These are phyloP conservation scores for Herpomyces periplanetae DNA, from an alignment of 2,329 filamentous ascomycete species.

Conservation along the genomic window DNA sequence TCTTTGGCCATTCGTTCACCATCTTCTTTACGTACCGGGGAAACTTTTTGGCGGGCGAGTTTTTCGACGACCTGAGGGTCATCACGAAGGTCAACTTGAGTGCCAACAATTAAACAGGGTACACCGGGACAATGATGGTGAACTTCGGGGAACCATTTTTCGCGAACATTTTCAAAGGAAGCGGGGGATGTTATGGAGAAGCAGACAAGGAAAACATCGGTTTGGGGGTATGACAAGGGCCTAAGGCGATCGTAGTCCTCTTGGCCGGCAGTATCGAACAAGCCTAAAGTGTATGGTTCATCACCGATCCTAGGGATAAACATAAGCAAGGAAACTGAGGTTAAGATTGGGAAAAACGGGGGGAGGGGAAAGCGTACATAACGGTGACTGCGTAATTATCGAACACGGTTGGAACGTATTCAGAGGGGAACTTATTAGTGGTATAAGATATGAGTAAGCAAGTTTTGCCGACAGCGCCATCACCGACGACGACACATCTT, in stretches of 20 bases:
- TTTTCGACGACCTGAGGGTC: conserved; percentile 61
- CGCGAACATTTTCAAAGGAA: conserved; percentile 92
- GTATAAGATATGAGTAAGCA: conserved; percentile 97
- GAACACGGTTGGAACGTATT: conserved; percentile 97
- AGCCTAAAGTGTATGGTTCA: conserved; percentile 78
- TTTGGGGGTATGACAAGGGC: conserved; percentile 86
- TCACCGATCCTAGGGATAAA: conserved; percentile 44
- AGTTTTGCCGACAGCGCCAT: conserved; percentile 97
- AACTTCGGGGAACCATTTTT: conserved; percentile 97
- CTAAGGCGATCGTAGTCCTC: conserved; percentile 96
- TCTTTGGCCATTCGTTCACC: conserved; percentile 91
- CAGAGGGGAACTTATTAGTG: conserved; percentile 95
- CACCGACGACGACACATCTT: conserved; percentile 92
- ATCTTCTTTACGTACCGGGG: conserved; percentile 58
- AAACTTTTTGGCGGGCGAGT: conserved; percentile 79
- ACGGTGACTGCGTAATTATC: conserved; percentile 99
- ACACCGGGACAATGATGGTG: conserved; percentile 95
- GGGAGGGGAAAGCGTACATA: conserved; percentile 19
- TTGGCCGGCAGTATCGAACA: conserved; percentile 95
- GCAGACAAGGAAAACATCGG: conserved; percentile 92
- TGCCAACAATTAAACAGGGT: conserved; percentile 85
- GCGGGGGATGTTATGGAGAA: conserved; percentile 92
- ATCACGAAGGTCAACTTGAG: conserved; percentile 78
- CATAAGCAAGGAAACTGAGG: conserved; percentile 1
- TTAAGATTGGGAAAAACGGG: conserved; percentile 2